Evolutionary conservation across 345 rosid species (phyloP).

Genomic region (Psidium guajava): DNA sequence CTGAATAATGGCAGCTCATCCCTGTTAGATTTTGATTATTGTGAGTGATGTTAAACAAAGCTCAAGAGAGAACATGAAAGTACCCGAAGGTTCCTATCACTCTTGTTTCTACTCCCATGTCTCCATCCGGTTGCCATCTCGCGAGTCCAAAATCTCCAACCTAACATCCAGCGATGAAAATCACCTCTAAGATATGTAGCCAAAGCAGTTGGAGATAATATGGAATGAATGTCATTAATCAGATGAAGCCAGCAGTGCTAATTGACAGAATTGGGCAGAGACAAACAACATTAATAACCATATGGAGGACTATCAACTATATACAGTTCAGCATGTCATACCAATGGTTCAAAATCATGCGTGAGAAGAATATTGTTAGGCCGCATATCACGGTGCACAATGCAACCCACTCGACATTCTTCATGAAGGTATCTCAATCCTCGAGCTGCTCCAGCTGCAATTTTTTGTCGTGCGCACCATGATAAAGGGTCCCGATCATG

Average conservation of each 20-base stretch:
- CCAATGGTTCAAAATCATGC: conserved; percentile 94
- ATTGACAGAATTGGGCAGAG: neutral
- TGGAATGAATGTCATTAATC: neutral
- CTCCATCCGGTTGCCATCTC: conserved; percentile 99
- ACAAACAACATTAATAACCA: neutral
- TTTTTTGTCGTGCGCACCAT: conserved; percentile 89
- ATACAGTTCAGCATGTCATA: conserved; percentile 9
- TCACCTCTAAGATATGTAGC: neutral
- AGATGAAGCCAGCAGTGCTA: neutral
- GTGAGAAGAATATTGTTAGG: conserved; percentile 94
- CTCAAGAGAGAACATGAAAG: neutral
- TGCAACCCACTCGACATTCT: conserved; percentile 99
- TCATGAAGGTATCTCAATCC: conserved; percentile 97
- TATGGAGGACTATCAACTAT: neutral
- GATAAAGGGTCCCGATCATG: conserved; percentile 37
- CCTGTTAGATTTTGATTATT: neutral
- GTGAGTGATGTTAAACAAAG: neutral
- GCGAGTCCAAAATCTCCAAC: conserved; percentile 99
- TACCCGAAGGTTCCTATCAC: conserved; percentile 98
- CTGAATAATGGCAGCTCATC: conserved; percentile 16
- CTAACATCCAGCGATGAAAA: conserved; percentile 17
- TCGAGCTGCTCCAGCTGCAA: conserved; percentile 96
- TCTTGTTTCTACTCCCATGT: conserved; percentile 84
- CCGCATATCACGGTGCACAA: conserved; percentile 94
- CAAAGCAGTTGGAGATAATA: neutral